Evolutionary conservation across 257 asterid genomes (phyloP).

Genomic region (Ocimum tenuiflorum): DNA sequence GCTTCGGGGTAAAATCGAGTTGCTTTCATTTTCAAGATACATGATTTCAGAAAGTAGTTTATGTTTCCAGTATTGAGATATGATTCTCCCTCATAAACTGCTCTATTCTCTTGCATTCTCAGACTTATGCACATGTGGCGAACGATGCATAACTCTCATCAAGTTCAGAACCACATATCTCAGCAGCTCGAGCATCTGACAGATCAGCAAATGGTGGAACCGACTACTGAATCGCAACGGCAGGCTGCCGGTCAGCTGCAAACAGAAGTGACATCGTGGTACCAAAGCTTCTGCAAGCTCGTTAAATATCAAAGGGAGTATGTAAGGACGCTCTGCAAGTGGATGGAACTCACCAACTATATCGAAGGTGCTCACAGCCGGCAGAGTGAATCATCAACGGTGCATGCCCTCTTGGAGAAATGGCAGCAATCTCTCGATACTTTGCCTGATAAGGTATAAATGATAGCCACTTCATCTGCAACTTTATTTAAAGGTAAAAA

Average conservation of each 20-base stretch:
- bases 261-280: conserved; percentile 66
- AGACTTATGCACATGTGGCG: conserved; percentile 68
- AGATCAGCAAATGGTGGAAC: conserved; percentile 43
- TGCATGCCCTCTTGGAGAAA: conserved; percentile 35
- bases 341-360: conserved; percentile 46
- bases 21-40: no score
- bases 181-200: conserved; percentile 50
- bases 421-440: conserved; percentile 55
- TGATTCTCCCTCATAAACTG: not conserved
- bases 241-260: conserved; percentile 80
- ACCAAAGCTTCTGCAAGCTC: conserved; percentile 54
- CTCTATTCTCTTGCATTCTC: conserved; percentile 14
- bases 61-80: conserved; percentile 2
- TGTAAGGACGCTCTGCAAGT: conserved; percentile 43
- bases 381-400: conserved; percentile 27
- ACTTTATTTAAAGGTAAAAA: no score
- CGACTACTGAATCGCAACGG: conserved; percentile 51
- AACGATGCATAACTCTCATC: conserved; percentile 63
- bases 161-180: conserved; percentile 58
- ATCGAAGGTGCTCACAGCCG: conserved; percentile 29
- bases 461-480: no score
- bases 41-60: not conserved
- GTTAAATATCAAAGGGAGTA: conserved; percentile 61
- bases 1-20: conserved; percentile 54
- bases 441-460: conserved; percentile 60